Base-by-base conservation (phyloP, 140 eudicot species). In the Erigeron philadelphicus region DNA sequence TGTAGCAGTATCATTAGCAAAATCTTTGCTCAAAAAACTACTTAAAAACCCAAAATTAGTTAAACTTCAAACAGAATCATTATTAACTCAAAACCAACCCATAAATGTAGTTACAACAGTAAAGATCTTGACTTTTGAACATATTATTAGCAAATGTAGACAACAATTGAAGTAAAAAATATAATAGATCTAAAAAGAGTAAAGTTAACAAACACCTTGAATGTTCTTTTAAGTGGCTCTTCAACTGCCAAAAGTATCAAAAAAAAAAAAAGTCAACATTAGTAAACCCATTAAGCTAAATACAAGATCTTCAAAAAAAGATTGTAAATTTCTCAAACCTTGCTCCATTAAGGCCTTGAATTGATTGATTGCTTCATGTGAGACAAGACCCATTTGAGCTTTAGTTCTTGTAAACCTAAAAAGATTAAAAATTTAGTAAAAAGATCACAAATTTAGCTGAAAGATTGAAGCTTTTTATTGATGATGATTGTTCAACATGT, bases 311-410 rank as follows among this genome's bases (percentile, higher is more conserved):
- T 41, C 25, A 21, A 41, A 52, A 49, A 50, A 31, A 72, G 59
- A 7, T 13, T 40, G 49, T 49, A 61, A 69, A 61, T 46, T 66
- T n/a, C 25, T 79, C 73, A 45, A 74, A 77, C 95, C 90, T 87
- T 81, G 84, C 64, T 83, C 90, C 85, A 87, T 87, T 50, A 87
- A 75, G 7, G 82, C 83, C 68, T 81, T 79, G 64, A 84, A 77
- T 65, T 81, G 90, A 68, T 78, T 60, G 66, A 87, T 79, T 69
- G 87, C 81, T 64, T 87, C 90, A 71, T 87, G 79, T 10, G 90
- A 66, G 65, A 79, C 79, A 75, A 80, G 53, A 66, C 83, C 84
- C 88, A 82, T 85, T 76, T 68, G 41, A 60, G 41, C 19, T 76
- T 49, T 18, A 45, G 72, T 58, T 43, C 45, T 11, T 49, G 54